Evolutionary conservation across 1,284 basidiomycete genomes (phyloP).

Genomic region (Trichosporon sp.): DNA sequence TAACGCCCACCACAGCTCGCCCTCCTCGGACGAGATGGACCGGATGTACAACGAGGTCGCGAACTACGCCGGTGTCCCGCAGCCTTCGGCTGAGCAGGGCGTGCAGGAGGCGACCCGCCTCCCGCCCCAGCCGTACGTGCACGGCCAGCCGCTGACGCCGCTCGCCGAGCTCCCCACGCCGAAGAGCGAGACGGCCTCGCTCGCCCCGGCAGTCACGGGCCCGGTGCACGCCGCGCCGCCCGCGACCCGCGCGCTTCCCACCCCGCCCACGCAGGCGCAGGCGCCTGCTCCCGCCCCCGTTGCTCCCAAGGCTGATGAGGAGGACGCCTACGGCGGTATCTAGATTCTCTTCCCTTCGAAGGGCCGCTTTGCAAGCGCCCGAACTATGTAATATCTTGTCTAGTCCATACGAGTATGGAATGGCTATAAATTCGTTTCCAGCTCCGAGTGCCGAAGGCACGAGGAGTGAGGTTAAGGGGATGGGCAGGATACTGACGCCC

Average conservation of each 20-base stretch:
- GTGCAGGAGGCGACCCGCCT: slow-evolving; percentile 33
- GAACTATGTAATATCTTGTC: slow-evolving; percentile 5
- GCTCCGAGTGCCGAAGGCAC: no score
- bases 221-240: slow-evolving; percentile 21
- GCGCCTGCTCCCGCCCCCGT: slow-evolving; percentile 22
- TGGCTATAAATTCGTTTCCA: background rate
- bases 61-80: slow-evolving; percentile 42
- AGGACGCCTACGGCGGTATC: slow-evolving; percentile 55
- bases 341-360: slow-evolving; percentile 27
- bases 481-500: no score
- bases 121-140: slow-evolving; percentile 46
- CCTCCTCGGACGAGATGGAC: slow-evolving; percentile 29
- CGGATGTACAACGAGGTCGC: slow-evolving; percentile 52
- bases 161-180: slow-evolving; percentile 49
- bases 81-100: slow-evolving; percentile 8
- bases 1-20: background rate
- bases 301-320: slow-evolving; percentile 29
- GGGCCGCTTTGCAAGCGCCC: slow-evolving; percentile 7
- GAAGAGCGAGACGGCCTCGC: slow-evolving; percentile 14
- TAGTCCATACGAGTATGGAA: background rate
- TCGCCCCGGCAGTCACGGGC: slow-evolving; percentile 25
- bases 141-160: slow-evolving; percentile 52
- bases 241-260: slow-evolving; percentile 21
- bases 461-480: background rate
- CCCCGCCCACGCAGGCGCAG: slow-evolving; percentile 37